A percentile compares a stretch with the other conserved stretches of the same genome.
Conservation (phyloP, 2,329 filamentous ascomycete species). For the Aspergillus sergii region DNA sequence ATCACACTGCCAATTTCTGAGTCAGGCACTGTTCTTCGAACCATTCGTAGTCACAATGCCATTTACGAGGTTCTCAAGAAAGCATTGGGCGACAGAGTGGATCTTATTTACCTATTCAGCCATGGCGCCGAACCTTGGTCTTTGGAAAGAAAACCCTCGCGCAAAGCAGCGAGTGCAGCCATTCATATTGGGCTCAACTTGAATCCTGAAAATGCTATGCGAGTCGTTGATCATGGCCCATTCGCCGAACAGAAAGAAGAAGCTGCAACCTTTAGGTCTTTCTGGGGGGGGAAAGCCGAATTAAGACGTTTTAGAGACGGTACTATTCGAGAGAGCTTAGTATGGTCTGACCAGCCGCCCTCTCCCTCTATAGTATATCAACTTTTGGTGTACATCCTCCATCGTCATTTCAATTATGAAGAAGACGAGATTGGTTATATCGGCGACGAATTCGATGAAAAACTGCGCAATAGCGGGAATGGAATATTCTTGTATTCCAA, state of each 20-base stretch:
- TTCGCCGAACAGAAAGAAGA: constrained; percentile 82
- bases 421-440: constrained; percentile 57
- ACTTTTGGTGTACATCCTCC: constrained; percentile 72
- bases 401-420: constrained; percentile 66
- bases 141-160: constrained; percentile 43
- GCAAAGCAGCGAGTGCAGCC: constrained; percentile 27
- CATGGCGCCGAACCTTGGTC: constrained; percentile 50
- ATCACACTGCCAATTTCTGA: constrained; percentile 39
- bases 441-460: constrained; percentile 54
- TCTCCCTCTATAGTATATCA: constrained; percentile 72
- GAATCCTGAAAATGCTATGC: constrained; percentile 70
- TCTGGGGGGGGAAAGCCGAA: constrained; percentile 95
- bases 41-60: constrained; percentile 33
- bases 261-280: constrained; percentile 77
- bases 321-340: constrained; percentile 86
- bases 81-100: constrained; percentile 75
- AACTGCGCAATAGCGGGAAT: constrained; percentile 34
- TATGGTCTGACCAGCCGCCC: constrained; percentile 71
- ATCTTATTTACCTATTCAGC: constrained; percentile 63
- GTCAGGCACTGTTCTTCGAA: constrained; percentile 29
- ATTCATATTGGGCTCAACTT: constrained; percentile 71
- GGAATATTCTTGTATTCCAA: constrained; percentile 46
- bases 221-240: constrained; percentile 85
- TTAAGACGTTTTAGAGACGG: constrained; percentile 93
- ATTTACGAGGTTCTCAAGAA: constrained; percentile 67